Base-by-base conservation (phyloP, 2,329 filamentous ascomycete genomes). In the Cladobotryum mycophilum region DNA sequence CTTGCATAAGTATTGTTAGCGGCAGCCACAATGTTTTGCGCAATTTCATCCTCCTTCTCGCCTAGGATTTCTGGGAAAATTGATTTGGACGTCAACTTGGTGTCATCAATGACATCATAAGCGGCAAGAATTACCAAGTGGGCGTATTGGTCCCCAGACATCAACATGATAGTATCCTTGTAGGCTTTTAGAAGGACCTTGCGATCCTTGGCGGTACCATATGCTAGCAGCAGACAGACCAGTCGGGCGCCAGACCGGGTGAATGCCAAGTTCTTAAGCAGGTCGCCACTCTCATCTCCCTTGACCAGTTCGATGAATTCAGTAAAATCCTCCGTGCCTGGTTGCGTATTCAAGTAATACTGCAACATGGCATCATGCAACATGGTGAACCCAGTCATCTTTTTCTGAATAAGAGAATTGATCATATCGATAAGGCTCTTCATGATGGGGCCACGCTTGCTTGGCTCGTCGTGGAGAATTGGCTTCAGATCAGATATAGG, bases 321-420 rank as follows among this genome's bases (percentile, higher is more conserved):
- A 33, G 77, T 87, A 40, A 89, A 84, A 66, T 97, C 92, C 52
- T 88, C 83, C 41, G 84, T 88, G 3, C 86, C 90, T 4, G 81
- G 75, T 57, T 86, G 85, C 43, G 85, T 82, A 61, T 87, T 92
- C 48, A 89, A 73, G 70, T 92, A 96, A 70, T 96, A 99, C 67
- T 99, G 92, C 53, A 96, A 76, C 91, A 99, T 96, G 45, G 93
- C 93, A 63, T 97, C 93, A 69, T 99, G 95, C 17, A 99, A 81
- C 80, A 99, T 95, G 2, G 92, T 97, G 71, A 99, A 97, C 9
- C 89, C 92, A 1, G 89, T 95, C 72, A 93, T 85, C 72, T 93
- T 93, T 80, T 99, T 99, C 71, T 99, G 91, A 44, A 97, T 80
- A 40, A 99, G 80, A 55, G 86, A 83, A 70, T 96, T 96, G 75